Evolutionary conservation across 441 rosid species (phyloP), one percentile per base, ranked within the genome.

Genomic region (Gossypium trilobum): DNA sequence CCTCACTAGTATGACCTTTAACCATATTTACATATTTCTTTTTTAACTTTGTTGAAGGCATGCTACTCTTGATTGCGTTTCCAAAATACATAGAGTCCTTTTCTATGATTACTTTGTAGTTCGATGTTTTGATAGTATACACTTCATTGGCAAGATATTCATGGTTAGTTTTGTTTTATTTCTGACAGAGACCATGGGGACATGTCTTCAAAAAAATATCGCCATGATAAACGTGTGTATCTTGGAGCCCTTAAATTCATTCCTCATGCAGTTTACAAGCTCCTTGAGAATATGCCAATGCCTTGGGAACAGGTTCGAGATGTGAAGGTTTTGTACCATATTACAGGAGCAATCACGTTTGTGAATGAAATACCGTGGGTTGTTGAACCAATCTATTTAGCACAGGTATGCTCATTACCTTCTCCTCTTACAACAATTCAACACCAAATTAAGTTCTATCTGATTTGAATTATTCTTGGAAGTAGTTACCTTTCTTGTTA

Each of bases 261-360:
- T 19, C 99, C 99, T 2, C 99, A 95, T 81, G 98, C 99, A 0
- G 97, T 95, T 33, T 95, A 92, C 82, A 95, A 95, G 88, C 97
- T 95, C n/a, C 90, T 95, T 6, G 97, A 95, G 82, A 95, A 95
- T 74, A 95, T 95, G 99, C 98, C 97, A 4, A 92, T 95, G 97
- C 99, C 98, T 0, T 95, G 99, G 99, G 98, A 95, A 69, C 99
- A 89, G 77, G 97, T 91, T 46, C 98, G 99, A 22, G 96, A 95
- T 55, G 99, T 92, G 71, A 95, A 87, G 85, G 89, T 95, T 74
- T 76, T 95, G 56, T 95, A 95, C 80, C 99, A 95, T 75, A 91
- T 91, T 19, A 95, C 97, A 0, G 99, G 99, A 50, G 99, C 99
- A 11, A 92, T 95, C 67, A 92, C 99, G 50, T 95, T 95, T 78